A percentile compares a stretch with the other conserved stretches of the same genome.
These are phyloP conservation scores for Picea engelmannii DNA, from an alignment of 83 land plant species.

Conservation along the genomic window DNA sequence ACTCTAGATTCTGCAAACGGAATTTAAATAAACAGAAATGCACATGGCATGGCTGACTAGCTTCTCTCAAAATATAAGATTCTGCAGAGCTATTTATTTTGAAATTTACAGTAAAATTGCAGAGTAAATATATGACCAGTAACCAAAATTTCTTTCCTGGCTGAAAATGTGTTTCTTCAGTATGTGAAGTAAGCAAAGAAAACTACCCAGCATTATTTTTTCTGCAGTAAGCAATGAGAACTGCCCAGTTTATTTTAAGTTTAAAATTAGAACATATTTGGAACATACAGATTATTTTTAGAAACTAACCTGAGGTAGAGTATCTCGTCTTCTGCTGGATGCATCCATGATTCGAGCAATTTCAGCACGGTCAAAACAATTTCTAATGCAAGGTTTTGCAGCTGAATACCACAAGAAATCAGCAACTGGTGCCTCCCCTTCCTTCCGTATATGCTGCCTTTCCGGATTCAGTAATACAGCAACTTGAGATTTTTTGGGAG, in stretches of 20 bases:
- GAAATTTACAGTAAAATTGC: neutral
- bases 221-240: slow-evolving; percentile 1
- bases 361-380: slow-evolving; percentile 98
- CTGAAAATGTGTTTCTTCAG: neutral
- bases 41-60: neutral
- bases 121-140: neutral
- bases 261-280: neutral
- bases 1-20: neutral
- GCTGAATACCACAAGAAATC: slow-evolving; percentile 99
- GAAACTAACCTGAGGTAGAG: slow-evolving; percentile 84
- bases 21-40: neutral
- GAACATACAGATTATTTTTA: slow-evolving; percentile 1
- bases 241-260: neutral
- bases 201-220: too few relatives aligned
- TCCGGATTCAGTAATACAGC: slow-evolving; percentile 89
- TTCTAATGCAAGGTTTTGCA: slow-evolving; percentile 83
- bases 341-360: slow-evolving; percentile 98
- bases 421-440: slow-evolving; percentile 89
- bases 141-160: neutral
- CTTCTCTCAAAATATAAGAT: neutral
- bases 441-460: slow-evolving; percentile 81
- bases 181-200: neutral
- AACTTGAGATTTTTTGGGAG: slow-evolving; percentile 79
- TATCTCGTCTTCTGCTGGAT: slow-evolving; percentile 88
- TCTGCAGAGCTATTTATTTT: neutral